Evolutionary conservation across 2,329 filamentous ascomycete species (phyloP).

Genomic region (Plenodomus tracheiphilus): DNA sequence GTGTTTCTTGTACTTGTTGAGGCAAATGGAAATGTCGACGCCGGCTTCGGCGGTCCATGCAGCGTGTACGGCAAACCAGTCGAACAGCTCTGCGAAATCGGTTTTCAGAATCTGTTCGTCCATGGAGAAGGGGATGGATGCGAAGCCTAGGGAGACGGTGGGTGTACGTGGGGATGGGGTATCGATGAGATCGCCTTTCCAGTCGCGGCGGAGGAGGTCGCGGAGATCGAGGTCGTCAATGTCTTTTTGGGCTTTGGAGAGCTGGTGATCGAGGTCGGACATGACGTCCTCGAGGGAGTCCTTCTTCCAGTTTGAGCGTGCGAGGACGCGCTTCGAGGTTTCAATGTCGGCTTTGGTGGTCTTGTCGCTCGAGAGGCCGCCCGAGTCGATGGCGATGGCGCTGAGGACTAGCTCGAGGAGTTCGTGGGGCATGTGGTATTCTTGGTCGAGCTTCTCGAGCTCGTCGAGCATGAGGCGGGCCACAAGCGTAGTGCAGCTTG

Average conservation of each 20-base stretch:
- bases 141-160: conserved; percentile 52
- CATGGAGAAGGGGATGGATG: conserved; percentile 52
- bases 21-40: conserved; percentile 49
- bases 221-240: conserved; percentile 48
- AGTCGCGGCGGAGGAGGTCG: conserved; percentile 52
- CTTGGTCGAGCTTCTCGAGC: conserved; percentile 47
- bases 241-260: conserved; percentile 49
- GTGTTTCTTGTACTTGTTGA: conserved; percentile 53
- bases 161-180: conserved; percentile 52
- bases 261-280: conserved; percentile 46
- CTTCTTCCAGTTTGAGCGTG: conserved; percentile 49
- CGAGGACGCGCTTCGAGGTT: conserved; percentile 46
- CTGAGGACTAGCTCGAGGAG: conserved; percentile 53
- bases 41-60: conserved; percentile 53
- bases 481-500: conserved; percentile 52
- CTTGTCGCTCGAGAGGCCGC: conserved; percentile 42
- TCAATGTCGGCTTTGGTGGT: conserved; percentile 47
- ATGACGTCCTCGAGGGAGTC: conserved; percentile 47
- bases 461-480: conserved; percentile 54
- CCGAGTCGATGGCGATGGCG: conserved; percentile 53
- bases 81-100: conserved; percentile 52
- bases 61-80: conserved; percentile 55
- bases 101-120: conserved; percentile 53
- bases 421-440: conserved; percentile 55
- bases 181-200: conserved; percentile 54